Percentiles rank a stretch among this genome's conserved stretches.
Evolutionary conservation across 2,329 filamentous ascomycete species (phyloP).

Genomic region (Alternaria arbusti): DNA sequence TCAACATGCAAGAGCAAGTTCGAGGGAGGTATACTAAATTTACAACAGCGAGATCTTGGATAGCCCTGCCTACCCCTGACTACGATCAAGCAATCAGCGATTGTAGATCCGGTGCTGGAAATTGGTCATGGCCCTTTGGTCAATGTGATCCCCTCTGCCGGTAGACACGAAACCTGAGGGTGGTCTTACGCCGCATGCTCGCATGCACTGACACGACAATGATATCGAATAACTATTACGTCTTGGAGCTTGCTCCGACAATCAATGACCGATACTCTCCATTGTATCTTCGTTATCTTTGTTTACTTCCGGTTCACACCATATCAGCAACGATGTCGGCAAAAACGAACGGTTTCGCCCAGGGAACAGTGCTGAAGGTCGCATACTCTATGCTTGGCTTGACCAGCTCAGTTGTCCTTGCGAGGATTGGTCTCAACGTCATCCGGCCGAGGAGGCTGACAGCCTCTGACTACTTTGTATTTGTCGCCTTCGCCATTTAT

Average conservation of each 20-base stretch:
- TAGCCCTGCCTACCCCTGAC: not conserved
- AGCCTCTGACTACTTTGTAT: constrained; percentile 23
- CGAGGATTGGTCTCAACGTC: constrained; percentile 12
- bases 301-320: not conserved
- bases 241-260: not conserved
- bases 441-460: constrained; percentile 5
- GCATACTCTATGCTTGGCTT: constrained; percentile 17
- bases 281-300: not conserved
- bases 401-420: constrained; percentile 17
- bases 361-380: constrained; percentile 18
- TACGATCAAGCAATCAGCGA: not conserved
- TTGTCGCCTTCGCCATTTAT: constrained; percentile 36
- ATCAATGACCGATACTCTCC: not conserved
- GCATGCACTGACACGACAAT: not conserved
- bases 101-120: not conserved
- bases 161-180: not conserved
- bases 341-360: constrained; percentile 15
- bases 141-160: not conserved
- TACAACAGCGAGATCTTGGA: not conserved
- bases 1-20: not conserved
- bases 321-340: constrained; percentile 5
- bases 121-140: not conserved
- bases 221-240: not conserved
- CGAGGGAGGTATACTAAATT: not conserved
- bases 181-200: not conserved